Base-by-base conservation (phyloP, 2,329 filamentous ascomycete genomes). In the Xylariaceae sp. region DNA sequence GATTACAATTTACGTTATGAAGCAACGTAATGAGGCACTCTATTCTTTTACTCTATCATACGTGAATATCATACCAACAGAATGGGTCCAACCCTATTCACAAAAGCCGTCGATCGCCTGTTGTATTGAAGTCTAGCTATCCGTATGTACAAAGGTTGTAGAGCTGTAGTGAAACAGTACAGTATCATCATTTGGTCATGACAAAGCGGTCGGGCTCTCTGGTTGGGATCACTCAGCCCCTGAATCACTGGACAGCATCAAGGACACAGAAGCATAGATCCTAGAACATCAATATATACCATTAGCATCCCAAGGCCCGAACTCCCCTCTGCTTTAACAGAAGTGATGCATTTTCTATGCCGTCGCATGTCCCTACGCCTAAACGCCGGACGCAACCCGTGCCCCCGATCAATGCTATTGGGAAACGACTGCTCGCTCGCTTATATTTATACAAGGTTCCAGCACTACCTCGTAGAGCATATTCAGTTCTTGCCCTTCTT, bases 401-500 rank as follows among this genome's bases (percentile, higher is more conserved):
- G 50, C 58, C 30, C 33, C 11, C 41, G 45, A 52, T 35, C 20
- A 43, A 51, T 53, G 40, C 53, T 40, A 23, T 47, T 29, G 42
- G 36, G 45, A 49, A 29, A 44, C 50, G 43, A 52, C 53, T 53
- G 39, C 41, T 42, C 43, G 33, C 44, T 52, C 43, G 33, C 44
- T 52, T 52, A 42, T 57, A 47, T 43, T 53, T 32, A 42, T 57
- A 54, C 54, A 57, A 53, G 24, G 53, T 33, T 26, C 43, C 27
- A 44, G 44, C 32, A 15, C 27, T 29, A 33, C 20, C 29, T 20
- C 18, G 11, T 21, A 32, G 9, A 39, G n/a, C 26, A 15, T 36
- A 10, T 23, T 73, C 70, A 85, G 72, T 86, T 83, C 79, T 85
- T 87, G 50, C 77, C 79, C 77, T 85, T 87, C 78, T 85, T 87